Conservation (phyloP, 2,329 filamentous ascomycete genomes). For the Aspergillus eucalypticola region DNA sequence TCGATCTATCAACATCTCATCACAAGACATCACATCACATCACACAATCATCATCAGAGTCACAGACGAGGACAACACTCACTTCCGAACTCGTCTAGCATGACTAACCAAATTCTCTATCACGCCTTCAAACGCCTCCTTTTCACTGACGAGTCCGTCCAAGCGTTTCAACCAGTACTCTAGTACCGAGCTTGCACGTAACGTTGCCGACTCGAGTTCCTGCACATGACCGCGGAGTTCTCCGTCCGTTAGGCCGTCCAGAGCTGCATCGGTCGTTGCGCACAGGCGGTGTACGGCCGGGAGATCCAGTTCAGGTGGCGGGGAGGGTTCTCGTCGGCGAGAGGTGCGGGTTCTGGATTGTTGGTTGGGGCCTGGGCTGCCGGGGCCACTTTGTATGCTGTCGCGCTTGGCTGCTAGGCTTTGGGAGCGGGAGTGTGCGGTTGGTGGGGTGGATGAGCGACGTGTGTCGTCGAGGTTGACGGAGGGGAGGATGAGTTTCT, state of each 20-base stretch:
- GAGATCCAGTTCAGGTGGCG: constrained; percentile 75
- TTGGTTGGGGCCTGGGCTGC: constrained; percentile 21
- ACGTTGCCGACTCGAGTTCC: constrained; percentile 68
- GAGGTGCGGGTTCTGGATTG: constrained; percentile 31
- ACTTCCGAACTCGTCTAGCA: constrained; percentile 80
- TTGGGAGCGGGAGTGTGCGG: constrained; percentile 48
- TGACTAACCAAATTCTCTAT: constrained; percentile 96
- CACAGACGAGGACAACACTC: constrained; percentile 25
- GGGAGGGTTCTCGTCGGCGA: constrained; percentile 56
- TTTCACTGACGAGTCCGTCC: constrained; percentile 84
- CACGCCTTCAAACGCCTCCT: constrained; percentile 92
- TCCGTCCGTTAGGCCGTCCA: constrained; percentile 73
- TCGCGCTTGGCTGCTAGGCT: constrained; percentile 33
- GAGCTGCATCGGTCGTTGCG: constrained; percentile 78
- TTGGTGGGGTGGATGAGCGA: constrained; percentile 57
- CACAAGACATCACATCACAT: not conserved
- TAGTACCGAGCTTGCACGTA: constrained; percentile 72
- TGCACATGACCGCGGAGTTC: constrained; percentile 73
- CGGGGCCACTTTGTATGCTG: constrained; percentile 26
- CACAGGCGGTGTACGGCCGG: constrained; percentile 76
- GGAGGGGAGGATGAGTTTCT: constrained; percentile 91
- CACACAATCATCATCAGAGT: not conserved
- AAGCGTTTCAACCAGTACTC: constrained; percentile 86
- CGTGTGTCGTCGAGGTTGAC: constrained; percentile 51
- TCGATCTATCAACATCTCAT: not conserved